A percentile compares a stretch with the other conserved stretches of the same genome.
Evolutionary conservation across 305 asterid species (phyloP).

Genomic region (Fraxinus xanthoxyloides): DNA sequence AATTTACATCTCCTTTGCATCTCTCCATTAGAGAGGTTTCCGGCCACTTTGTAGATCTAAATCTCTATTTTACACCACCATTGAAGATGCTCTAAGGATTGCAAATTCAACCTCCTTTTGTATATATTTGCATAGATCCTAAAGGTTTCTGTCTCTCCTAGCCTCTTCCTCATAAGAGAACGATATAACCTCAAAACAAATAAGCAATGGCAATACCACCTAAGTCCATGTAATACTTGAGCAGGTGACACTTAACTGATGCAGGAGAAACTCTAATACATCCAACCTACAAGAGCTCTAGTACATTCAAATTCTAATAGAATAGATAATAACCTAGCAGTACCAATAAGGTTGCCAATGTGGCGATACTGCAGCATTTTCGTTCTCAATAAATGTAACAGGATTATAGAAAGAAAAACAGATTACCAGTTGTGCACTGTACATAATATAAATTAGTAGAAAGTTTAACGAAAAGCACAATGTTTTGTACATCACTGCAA

Average conservation of each 20-base stretch:
- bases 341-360: background rate
- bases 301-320: background rate
- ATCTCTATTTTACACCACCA: too few relatives aligned
- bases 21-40: too few relatives aligned
- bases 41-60: too few relatives aligned
- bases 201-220: background rate
- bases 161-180: background rate
- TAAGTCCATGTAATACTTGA: background rate
- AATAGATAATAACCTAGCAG: background rate
- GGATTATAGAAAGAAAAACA: background rate
- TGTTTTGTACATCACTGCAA: background rate
- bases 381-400: background rate
- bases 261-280: background rate
- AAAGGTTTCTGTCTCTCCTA: background rate
- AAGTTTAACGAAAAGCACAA: background rate
- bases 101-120: too few relatives aligned
- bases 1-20: too few relatives aligned
- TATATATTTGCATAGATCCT: background rate
- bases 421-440: background rate
- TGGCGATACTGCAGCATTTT: background rate
- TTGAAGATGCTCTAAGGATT: too few relatives aligned
- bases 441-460: background rate
- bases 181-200: background rate
- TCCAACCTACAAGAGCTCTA: background rate
- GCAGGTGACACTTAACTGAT: background rate